Percentiles rank a stretch among this genome's conserved stretches.
Evolutionary conservation across 495 filamentous ascomycete species (phyloP).

Genomic region (Annulohypoxylon stygium): DNA sequence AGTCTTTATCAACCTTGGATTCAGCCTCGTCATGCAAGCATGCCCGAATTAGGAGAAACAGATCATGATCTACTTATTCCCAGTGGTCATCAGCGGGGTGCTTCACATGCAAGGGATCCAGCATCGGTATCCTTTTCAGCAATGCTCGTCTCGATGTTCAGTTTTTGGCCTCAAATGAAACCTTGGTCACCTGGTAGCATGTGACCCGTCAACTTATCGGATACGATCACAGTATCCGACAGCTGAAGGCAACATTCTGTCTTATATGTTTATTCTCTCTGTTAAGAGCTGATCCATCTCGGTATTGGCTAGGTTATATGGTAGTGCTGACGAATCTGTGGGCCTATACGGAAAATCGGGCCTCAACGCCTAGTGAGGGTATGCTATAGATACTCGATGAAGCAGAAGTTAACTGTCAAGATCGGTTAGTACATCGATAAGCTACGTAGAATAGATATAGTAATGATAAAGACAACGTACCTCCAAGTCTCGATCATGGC

Average conservation of each 20-base stretch:
- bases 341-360: not conserved
- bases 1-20: not conserved
- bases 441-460: not conserved
- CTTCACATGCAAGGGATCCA: not conserved
- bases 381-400: not conserved
- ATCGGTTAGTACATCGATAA: not conserved
- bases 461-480: not conserved
- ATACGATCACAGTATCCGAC: not conserved
- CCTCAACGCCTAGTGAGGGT: not conserved
- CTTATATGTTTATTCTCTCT: not conserved
- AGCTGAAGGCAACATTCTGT: not conserved
- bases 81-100: not conserved
- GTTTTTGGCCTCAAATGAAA: not conserved
- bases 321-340: slow-evolving; percentile 5
- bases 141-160: not conserved
- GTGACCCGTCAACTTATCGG: not conserved
- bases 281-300: not conserved
- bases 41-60: slow-evolving; percentile 1
- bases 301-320: not conserved
- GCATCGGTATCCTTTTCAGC: slow-evolving; percentile 2
- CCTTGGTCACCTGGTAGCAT: not conserved
- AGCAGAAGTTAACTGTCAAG: not conserved
- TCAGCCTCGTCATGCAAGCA: slow-evolving; percentile 16
- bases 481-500: not conserved
- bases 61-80: slow-evolving; percentile 15